Percentiles rank a stretch among this genome's conserved stretches.
Conservation (phyloP, 805 yeast genomes). For the Jamesozyma gamospora region DNA sequence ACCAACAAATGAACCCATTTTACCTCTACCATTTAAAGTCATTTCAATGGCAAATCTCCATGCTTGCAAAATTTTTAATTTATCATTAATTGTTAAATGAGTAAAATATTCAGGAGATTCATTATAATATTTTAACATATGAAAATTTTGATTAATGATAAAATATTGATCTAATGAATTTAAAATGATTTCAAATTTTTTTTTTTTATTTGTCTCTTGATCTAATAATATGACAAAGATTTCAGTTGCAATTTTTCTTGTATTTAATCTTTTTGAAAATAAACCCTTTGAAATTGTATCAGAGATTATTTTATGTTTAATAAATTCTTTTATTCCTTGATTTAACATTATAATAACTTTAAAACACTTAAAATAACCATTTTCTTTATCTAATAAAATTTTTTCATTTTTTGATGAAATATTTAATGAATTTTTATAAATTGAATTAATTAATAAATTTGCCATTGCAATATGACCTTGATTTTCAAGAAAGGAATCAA, state of each 20-base stretch:
- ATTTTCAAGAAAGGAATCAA: conserved; percentile 56
- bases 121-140: conserved; percentile 16
- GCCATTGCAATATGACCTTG: conserved; percentile 79
- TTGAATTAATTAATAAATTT: conserved; percentile 46
- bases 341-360: conserved; percentile 36
- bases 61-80: conserved; percentile 41
- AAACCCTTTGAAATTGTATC: conserved; percentile 64
- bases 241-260: conserved; percentile 74
- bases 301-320: conserved; percentile 33
- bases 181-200: conserved; percentile 37
- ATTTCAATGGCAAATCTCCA: conserved; percentile 62
- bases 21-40: conserved; percentile 77
- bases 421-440: conserved; percentile 14
- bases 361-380: conserved; percentile 65
- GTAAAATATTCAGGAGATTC: conserved; percentile 14
- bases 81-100: conserved; percentile 13
- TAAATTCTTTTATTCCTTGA: conserved; percentile 21
- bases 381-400: conserved; percentile 58
- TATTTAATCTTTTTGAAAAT: conserved; percentile 60
- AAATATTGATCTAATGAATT: conserved; percentile 30
- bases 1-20: conserved; percentile 83
- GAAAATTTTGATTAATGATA: conserved; percentile 18
- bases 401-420: conserved; percentile 29
- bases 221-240: conserved; percentile 50
- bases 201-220: conserved; percentile 29